A percentile compares a stretch with the other conserved stretches of the same genome.
Evolutionary conservation across 176 grass and related monocot species (phyloP).

Genomic region (Aegilops tauschii): DNA sequence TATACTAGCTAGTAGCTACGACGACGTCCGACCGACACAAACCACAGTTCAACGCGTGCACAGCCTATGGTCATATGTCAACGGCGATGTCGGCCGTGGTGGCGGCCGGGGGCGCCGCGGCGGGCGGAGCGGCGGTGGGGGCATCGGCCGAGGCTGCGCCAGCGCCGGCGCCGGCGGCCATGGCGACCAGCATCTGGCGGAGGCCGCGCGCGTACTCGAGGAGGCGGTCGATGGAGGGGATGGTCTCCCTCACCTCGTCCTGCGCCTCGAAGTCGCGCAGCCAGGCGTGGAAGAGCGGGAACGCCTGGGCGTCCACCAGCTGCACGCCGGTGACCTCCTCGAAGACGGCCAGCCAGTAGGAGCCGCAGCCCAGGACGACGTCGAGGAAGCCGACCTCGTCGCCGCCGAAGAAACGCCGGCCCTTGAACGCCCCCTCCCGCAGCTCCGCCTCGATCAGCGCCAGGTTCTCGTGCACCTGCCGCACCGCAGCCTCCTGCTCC

Average conservation of each 20-base stretch:
- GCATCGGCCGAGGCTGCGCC: neutral
- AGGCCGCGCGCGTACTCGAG: slow-evolving; percentile 78
- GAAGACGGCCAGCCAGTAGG: slow-evolving; percentile 88
- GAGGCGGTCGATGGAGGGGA: slow-evolving; percentile 69
- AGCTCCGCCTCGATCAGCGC: slow-evolving; percentile 68
- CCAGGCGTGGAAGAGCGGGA: slow-evolving; percentile 78
- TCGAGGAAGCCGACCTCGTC: slow-evolving; percentile 62
- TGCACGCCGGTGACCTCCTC: slow-evolving; percentile 74
- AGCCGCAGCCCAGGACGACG: slow-evolving; percentile 77
- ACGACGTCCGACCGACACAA: neutral
- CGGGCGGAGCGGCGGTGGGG: neutral
- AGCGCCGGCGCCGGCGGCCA: neutral
- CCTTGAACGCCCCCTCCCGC: slow-evolving; percentile 65
- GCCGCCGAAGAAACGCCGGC: slow-evolving; percentile 77
- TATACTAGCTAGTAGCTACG: neutral
- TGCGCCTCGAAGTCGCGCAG: slow-evolving; percentile 69
- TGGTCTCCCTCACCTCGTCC: slow-evolving; percentile 69
- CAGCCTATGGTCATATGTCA: slow-evolving; percentile 38
- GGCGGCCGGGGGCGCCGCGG: neutral
- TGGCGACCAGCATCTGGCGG: slow-evolving; percentile 66
- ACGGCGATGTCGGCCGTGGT: slow-evolving; percentile 55
- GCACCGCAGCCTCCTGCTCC: slow-evolving; percentile 60
- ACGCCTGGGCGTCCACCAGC: slow-evolving; percentile 66
- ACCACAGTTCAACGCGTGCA: neutral
- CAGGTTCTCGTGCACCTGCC: slow-evolving; percentile 73